Evolutionary conservation across 2,329 filamentous ascomycete species (phyloP).

Genomic region (Pseudopithomyces maydicus): DNA sequence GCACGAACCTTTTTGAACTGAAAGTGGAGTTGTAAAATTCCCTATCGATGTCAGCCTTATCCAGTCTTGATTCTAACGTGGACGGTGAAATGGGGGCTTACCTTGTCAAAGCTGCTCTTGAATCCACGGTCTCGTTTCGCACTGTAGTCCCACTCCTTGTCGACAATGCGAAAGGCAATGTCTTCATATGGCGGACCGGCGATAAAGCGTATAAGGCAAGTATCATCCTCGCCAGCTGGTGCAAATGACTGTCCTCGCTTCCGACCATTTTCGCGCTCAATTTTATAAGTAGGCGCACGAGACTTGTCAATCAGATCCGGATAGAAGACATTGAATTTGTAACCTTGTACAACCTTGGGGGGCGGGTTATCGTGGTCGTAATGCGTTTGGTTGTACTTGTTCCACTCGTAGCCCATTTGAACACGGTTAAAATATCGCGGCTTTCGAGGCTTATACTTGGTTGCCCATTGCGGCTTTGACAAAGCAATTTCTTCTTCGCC

Average conservation of each 20-base stretch:
- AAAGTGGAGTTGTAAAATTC: constrained; percentile 94
- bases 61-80: neutral
- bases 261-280: constrained; percentile 89
- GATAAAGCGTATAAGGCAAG: constrained; percentile 93
- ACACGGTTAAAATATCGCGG: constrained; percentile 97
- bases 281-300: constrained; percentile 93
- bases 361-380: constrained; percentile 98
- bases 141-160: constrained; percentile 99
- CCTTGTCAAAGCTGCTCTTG: constrained; percentile 96
- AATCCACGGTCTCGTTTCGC: constrained; percentile 94
- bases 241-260: constrained; percentile 91
- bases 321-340: constrained; percentile 99
- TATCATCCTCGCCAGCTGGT: constrained; percentile 93
- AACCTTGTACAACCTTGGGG: constrained; percentile 96
- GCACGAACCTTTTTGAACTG: constrained; percentile 90
- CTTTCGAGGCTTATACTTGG: constrained; percentile 86
- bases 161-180: constrained; percentile 94
- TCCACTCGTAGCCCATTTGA: constrained; percentile 99
- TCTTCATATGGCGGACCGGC: constrained; percentile 96
- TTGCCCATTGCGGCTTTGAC: constrained; percentile 75
- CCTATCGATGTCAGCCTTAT: constrained; percentile 59
- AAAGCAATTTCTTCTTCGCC: constrained; percentile 80
- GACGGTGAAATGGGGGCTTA: constrained; percentile 51
- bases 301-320: constrained; percentile 94
- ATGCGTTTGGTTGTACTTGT: constrained; percentile 99